Evolutionary conservation across 2,329 filamentous ascomycete species (phyloP).

Genomic region (Coleophoma cylindrospora): DNA sequence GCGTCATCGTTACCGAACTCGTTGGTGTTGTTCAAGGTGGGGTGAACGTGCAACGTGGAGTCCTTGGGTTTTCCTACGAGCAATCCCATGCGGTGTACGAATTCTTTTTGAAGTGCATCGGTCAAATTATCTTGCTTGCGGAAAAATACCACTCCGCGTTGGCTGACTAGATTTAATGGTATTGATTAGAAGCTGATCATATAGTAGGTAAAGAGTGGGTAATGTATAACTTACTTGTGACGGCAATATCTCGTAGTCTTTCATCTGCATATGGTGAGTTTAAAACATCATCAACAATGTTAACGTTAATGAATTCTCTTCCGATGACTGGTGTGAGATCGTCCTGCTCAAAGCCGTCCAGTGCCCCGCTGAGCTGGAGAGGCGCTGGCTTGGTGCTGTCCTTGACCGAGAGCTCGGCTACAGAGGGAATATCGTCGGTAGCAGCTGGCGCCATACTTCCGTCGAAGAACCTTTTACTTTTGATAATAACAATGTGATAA

Average conservation of each 20-base stretch:
- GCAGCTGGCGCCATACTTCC: not conserved
- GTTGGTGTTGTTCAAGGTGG: constrained; percentile 44
- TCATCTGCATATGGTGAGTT: constrained; percentile 57
- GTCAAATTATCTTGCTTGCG: constrained; percentile 42
- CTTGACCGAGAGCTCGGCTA: not conserved
- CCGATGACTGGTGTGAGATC: constrained; percentile 60
- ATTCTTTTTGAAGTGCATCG: constrained; percentile 35
- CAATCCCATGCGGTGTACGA: constrained; percentile 51
- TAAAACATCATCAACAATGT: constrained; percentile 58
- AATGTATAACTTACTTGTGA: constrained; percentile 35
- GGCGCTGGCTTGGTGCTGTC: not conserved
- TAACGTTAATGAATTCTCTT: constrained; percentile 52
- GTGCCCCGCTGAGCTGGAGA: constrained; percentile 1
- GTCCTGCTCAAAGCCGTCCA: constrained; percentile 41
- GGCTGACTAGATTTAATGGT: not conserved
- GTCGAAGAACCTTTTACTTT: too few relatives aligned
- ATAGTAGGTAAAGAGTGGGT: not conserved
- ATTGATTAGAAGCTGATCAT: too few relatives aligned
- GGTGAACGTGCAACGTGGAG: constrained; percentile 49
- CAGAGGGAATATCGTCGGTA: not conserved
- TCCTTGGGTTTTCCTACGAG: constrained; percentile 51
- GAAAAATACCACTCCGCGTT: constrained; percentile 44
- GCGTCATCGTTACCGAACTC: constrained; percentile 45
- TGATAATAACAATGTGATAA: too few relatives aligned
- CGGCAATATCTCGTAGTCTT: constrained; percentile 53